Base-by-base conservation (phyloP, 164 flowering plant species). In the Sextonia rubra region DNA sequence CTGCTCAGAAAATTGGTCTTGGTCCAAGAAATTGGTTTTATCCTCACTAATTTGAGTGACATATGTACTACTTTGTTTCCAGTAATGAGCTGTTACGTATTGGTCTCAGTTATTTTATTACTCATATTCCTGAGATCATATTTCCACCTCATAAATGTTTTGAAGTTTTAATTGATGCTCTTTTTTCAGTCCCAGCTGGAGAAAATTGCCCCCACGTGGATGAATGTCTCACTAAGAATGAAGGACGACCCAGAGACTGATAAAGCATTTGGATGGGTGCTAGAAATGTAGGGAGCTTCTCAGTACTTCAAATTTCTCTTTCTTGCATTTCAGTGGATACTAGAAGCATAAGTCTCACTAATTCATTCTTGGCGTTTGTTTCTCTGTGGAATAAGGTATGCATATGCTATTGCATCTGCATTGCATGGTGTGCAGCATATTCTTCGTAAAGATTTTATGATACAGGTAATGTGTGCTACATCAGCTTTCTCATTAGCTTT, bases 141-240 rank as follows among this genome's bases (percentile, higher is more conserved):
- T 61, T 12, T 64, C 47, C 27, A 27, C 44, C 67, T 27, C 26
- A 60, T 60, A 60, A 22, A 23, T 60, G 58, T 18, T 12, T 5
- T 52, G 17, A 52, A 61, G 27, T 62, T 30, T 3, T 76, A 48
- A 60, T 23, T 65, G 15, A 65, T 29, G 63, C 68, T 17, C 69
- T 7, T 68, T 7, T 64, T 77, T 25, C 85, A 90, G 96, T 76
- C 80, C 32, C 44, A 84, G 76, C 80, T 96, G 78, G 89, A 87
- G 78, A 87, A 88, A 81, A 90, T 96, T 76, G 94, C 99, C 3
- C 97, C 98, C 22, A 92, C 98, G 22, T 96, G 99, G 98, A 86
- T 93, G 94, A 92, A 96, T 85, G 79, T 93, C 68, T 96, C 99
- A 20, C 73, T 96, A 77, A 79, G 72, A 63, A 93, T 96, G 99